Conservation (phyloP, 345 rosid species). For the Eucalyptus paniculata region DNA sequence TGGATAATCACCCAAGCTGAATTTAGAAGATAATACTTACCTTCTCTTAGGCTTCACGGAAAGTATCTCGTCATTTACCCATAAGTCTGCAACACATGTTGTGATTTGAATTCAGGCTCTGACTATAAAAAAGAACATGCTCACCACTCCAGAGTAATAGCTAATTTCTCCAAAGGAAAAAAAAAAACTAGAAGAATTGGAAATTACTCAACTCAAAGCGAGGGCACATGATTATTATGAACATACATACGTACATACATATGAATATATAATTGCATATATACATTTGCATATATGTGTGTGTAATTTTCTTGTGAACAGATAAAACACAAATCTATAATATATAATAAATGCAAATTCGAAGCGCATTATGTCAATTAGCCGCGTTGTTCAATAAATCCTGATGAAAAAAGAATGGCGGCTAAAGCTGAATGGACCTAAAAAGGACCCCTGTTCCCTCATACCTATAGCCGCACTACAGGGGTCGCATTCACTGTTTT, state of each 20-base stretch:
- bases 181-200: neutral
- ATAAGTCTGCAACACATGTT: rapidly evolving
- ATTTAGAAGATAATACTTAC: neutral
- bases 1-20: neutral
- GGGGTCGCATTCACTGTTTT: neutral
- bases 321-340: neutral
- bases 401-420: neutral
- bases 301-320: neutral
- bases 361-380: neutral
- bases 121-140: too few species aligned
- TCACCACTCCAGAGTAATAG: too few species aligned
- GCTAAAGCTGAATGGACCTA: neutral
- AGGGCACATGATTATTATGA: neutral
- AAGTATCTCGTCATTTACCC: too few species aligned
- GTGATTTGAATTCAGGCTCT: too few species aligned
- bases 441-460: neutral
- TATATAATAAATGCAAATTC: neutral
- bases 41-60: neutral
- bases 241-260: neutral
- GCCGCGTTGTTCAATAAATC: neutral
- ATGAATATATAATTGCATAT: neutral
- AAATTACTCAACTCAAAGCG: neutral
- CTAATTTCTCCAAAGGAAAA: neutral
- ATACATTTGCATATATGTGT: neutral
- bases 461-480: neutral